Evolutionary conservation across 2,329 filamentous ascomycete genomes (phyloP).

Genomic region (Colletotrichum salicis): DNA sequence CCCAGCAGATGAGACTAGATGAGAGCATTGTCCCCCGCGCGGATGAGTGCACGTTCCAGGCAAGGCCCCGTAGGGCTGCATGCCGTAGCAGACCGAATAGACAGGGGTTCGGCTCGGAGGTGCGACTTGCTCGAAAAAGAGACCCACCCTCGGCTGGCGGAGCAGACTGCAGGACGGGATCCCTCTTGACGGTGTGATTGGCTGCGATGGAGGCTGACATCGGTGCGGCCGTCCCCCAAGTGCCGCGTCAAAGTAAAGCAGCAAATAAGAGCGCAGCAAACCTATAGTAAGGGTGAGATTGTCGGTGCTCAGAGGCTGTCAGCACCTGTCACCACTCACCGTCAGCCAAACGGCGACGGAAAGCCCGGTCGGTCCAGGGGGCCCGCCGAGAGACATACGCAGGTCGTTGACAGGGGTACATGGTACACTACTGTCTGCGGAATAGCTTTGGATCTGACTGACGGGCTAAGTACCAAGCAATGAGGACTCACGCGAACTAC

Average conservation of each 20-base stretch:
- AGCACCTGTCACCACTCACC: constrained; percentile 3
- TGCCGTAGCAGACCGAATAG: constrained; percentile 30
- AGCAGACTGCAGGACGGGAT: constrained; percentile 8
- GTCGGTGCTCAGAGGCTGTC: neutral
- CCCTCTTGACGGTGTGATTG: constrained; percentile 17
- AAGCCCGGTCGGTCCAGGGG: constrained; percentile 27
- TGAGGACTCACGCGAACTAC: neutral
- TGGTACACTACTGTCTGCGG: too few relatives aligned
- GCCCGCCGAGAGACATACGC: constrained; percentile 9
- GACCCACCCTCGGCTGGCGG: constrained; percentile 14
- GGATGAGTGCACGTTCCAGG: constrained; percentile 18
- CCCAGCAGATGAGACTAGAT: neutral
- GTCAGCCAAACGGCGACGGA: constrained; percentile 34
- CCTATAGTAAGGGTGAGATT: constrained; percentile 7
- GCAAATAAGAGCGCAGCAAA: constrained; percentile 30
- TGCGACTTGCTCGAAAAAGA: too few relatives aligned
- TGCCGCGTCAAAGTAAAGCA: constrained; percentile 28
- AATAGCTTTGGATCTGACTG: too few relatives aligned
- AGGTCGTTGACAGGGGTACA: constrained; percentile 3
- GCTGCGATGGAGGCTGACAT: constrained; percentile 17
- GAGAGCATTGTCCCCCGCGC: neutral
- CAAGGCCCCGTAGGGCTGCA: constrained; percentile 33
- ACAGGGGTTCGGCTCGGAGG: constrained; percentile 31
- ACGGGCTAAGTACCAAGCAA: neutral
- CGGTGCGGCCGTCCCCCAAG: constrained; percentile 17